Conservation (phyloP, 352 stramenopile genomes). For the Globisporangium megalacanthum region DNA sequence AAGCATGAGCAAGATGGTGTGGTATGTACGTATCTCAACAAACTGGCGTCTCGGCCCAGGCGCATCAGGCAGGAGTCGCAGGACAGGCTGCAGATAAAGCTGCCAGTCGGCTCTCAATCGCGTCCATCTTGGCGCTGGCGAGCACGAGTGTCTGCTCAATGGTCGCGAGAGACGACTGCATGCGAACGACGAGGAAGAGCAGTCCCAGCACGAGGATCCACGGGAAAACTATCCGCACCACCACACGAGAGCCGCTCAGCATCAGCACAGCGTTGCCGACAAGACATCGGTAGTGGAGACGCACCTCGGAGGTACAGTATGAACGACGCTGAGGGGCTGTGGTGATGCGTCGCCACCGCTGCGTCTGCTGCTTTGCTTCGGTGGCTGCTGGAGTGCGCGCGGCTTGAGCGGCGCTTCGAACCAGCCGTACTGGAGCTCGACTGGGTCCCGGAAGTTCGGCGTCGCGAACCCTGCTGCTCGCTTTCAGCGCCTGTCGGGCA, state of each 20-base stretch:
- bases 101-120: conserved; percentile 28
- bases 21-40: conserved; percentile 8
- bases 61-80: conserved; percentile 9
- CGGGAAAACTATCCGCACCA: conserved; percentile 32
- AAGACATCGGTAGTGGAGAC: not conserved
- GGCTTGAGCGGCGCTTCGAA: conserved; percentile 10
- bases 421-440: not conserved
- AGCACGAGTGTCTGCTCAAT: conserved; percentile 48
- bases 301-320: conserved; percentile 16
- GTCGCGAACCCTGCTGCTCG: not conserved
- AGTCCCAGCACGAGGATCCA: conserved; percentile 64
- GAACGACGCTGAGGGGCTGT: conserved; percentile 10
- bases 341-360: not conserved
- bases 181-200: conserved; percentile 46
- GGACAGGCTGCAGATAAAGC: conserved; percentile 15
- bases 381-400: conserved; percentile 4
- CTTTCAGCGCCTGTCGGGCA: not conserved
- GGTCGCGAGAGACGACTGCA: conserved; percentile 52
- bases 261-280: not conserved
- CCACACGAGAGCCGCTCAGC: not conserved
- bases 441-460: not conserved
- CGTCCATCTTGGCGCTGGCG: conserved; percentile 31
- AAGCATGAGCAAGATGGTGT: not conserved
- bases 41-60: not conserved
- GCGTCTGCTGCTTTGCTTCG: conserved; percentile 1